These are phyloP conservation scores for Claviceps spartinae DNA, from an alignment of 2,329 filamentous ascomycete species.

Conservation along the genomic window DNA sequence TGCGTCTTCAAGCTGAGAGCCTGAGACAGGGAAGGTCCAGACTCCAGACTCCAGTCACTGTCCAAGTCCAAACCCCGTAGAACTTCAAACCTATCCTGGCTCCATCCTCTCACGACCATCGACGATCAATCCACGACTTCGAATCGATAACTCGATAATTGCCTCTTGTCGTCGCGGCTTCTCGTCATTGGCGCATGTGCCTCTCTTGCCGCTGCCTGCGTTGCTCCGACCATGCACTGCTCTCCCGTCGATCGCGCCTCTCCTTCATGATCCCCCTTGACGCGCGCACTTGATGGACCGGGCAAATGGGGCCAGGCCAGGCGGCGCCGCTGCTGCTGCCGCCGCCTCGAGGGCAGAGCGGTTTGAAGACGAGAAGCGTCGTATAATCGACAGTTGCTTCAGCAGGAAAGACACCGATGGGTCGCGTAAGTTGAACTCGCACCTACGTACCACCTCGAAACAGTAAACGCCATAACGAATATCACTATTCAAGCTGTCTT, in stretches of 20 bases:
- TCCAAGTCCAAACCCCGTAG: not conserved
- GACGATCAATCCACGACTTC: not conserved
- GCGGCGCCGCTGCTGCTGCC: constrained; percentile 21
- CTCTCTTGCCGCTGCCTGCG: not conserved
- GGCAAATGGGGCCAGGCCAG: constrained; percentile 24
- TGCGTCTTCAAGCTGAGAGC: not conserved
- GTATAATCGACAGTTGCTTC: constrained; percentile 93
- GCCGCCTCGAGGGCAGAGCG: constrained; percentile 49
- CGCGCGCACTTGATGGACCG: constrained; percentile 22
- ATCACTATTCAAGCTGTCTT: not conserved
- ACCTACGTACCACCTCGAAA: not conserved
- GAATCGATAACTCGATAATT: constrained; percentile 21
- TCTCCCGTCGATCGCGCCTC: constrained; percentile 1
- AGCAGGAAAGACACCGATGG: constrained; percentile 78
- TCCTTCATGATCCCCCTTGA: constrained; percentile 9
- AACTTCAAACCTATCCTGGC: not conserved
- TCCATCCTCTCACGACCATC: not conserved
- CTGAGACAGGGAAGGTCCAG: not conserved
- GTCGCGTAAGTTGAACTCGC: constrained; percentile 48
- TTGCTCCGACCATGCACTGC: constrained; percentile 7
- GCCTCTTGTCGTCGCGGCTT: constrained; percentile 7
- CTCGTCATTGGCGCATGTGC: constrained; percentile 3
- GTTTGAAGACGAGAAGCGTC: constrained; percentile 92
- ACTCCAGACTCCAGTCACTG: not conserved
- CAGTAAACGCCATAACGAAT: not conserved